Evolutionary conservation across 768 basidiomycete genomes (phyloP).

Genomic region (Dioszegia crocea): DNA sequence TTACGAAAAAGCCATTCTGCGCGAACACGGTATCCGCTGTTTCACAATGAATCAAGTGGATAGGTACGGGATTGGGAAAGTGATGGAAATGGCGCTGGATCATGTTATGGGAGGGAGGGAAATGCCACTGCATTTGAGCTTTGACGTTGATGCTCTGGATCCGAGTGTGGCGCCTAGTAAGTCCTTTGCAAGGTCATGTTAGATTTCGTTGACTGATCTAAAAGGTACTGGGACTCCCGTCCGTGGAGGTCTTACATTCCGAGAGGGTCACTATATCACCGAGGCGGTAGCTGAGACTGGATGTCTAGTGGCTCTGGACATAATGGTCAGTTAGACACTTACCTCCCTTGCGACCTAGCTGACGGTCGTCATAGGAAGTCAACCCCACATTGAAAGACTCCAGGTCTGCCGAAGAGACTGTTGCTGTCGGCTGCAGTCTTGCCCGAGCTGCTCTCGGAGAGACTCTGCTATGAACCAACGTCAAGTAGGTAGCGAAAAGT

Average conservation of each 20-base stretch:
- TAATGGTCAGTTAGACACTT: conserved; percentile 64
- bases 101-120: conserved; percentile 81
- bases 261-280: conserved; percentile 88
- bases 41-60: conserved; percentile 87
- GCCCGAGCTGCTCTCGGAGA: conserved; percentile 49
- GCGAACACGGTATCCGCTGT: conserved; percentile 71
- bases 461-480: conserved; percentile 33
- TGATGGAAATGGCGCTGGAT: conserved; percentile 94
- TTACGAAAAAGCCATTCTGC: conserved; percentile 81
- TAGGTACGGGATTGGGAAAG: conserved; percentile 83
- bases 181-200: conserved; percentile 5
- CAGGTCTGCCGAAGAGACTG: conserved; percentile 73
- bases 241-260: conserved; percentile 89
- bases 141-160: conserved; percentile 93
- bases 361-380: conserved; percentile 64
- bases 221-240: conserved; percentile 57
- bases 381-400: conserved; percentile 85
- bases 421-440: conserved; percentile 56
- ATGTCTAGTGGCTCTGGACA: conserved; percentile 80
- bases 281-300: conserved; percentile 91
- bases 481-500: too few relatives aligned
- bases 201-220: not conserved
- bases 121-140: conserved; percentile 86
- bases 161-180: conserved; percentile 87
- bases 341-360: not conserved